Evolutionary conservation across 176 grass and related monocot genomes (phyloP).

Genomic region (Musa acuminata): DNA sequence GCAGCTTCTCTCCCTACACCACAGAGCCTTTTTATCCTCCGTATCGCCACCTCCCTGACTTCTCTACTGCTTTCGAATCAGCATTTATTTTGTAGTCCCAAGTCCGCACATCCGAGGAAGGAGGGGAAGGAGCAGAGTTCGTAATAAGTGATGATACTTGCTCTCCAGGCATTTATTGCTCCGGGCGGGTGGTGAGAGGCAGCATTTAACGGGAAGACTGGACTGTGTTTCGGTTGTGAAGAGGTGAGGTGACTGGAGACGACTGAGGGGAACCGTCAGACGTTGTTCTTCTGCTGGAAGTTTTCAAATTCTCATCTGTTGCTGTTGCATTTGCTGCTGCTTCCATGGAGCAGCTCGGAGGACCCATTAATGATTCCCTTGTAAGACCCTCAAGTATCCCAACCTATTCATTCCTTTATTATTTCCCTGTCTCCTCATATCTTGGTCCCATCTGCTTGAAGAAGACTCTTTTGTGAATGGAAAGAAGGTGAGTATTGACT

Average conservation of each 20-base stretch:
- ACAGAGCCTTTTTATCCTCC: not conserved
- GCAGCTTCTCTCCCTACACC: not conserved
- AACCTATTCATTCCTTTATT: not conserved
- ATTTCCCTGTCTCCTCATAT: not conserved
- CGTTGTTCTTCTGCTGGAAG: not conserved
- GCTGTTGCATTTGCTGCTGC: not conserved
- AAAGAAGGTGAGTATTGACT: not conserved
- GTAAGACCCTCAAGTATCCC: not conserved
- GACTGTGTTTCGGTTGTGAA: conserved; percentile 1
- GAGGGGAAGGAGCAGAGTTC: no score
- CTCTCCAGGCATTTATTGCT: not conserved
- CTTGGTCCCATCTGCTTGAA: not conserved
- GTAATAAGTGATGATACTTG: not conserved
- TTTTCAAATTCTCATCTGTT: not conserved
- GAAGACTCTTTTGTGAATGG: not conserved
- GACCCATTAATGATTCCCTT: not conserved
- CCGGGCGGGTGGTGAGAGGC: not conserved
- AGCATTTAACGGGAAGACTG: not conserved
- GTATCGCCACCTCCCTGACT: no score
- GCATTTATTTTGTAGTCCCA: no score
- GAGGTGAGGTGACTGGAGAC: not conserved
- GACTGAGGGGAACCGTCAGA: not conserved
- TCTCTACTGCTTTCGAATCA: no score
- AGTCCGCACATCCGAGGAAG: no score
- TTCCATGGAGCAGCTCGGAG: conserved; percentile 9